These are phyloP conservation scores for Boletellus ananas DNA, from an alignment of 768 basidiomycete species.

Conservation along the genomic window DNA sequence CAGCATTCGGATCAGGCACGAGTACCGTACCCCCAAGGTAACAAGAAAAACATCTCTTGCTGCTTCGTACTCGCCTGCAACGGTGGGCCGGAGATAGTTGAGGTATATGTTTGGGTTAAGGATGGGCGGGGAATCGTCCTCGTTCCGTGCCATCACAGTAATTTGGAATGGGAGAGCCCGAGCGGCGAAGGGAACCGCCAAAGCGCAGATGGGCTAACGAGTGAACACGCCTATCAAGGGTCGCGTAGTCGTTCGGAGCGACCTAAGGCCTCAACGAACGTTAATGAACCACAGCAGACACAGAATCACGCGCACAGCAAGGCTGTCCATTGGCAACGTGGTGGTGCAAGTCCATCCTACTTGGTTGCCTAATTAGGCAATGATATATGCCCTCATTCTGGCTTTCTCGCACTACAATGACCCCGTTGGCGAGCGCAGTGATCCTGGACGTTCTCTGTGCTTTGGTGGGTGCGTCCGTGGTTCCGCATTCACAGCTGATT, in stretches of 20 bases:
- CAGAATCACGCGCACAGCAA: too few species aligned
- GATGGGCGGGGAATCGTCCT: conserved; percentile 3
- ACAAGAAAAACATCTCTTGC: conserved; percentile 17
- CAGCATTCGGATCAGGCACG: neutral
- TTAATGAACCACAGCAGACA: neutral
- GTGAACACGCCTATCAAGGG: neutral
- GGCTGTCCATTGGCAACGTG: neutral
- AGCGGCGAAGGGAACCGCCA: too few species aligned
- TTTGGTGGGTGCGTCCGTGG: conserved; percentile 8
- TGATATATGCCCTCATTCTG: neutral
- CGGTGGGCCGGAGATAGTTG: conserved; percentile 22
- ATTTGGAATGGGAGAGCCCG: neutral
- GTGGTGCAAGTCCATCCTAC: neutral
- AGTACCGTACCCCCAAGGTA: conserved; percentile 17
- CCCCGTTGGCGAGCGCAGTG: neutral
- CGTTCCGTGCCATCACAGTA: neutral
- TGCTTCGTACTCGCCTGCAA: conserved; percentile 18
- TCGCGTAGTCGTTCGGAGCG: neutral
- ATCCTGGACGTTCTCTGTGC: conserved; percentile 16
- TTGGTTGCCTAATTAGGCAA: conserved; percentile 8
- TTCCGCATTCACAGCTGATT: neutral
- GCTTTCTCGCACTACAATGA: conserved; percentile 1
- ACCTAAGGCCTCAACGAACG: too few species aligned
- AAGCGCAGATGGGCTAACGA: neutral
- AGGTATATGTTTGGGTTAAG: conserved; percentile 24